Base-by-base conservation (phyloP, 352 stramenopile species). In the Pythium sukuiense region DNA sequence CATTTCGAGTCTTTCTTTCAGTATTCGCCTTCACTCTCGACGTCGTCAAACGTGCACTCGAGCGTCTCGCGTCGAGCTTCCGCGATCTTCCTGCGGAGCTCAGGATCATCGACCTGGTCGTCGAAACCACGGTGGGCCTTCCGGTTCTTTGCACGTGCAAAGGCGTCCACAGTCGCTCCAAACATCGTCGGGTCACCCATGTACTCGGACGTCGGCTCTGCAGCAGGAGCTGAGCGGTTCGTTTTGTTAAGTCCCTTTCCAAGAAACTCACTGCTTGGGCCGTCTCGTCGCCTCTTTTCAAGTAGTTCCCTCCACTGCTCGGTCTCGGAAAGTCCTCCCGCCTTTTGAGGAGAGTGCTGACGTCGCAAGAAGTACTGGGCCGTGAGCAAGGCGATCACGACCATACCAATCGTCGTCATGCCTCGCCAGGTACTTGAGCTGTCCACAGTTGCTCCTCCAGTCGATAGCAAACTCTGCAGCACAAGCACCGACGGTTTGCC, bases 31-130 rank as follows among this genome's bases (percentile, higher is more conserved):
- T 69, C 65, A 11, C 16, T 26, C 6, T 71, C 65, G 26, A 54
- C 24, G 30, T 71, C 59, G 41, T 80, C 73, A 43, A 79, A 81
- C 9, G 71, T 58, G 52, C 65, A 77, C 48, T 81, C 71, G 32
- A 79, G 62, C 6, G 71, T 77, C 26, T 74, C 66, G 11, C 67
- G 60, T n/a, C 69, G 62, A 6, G 74, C 71, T n/a, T 79, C 56
- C 0, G 54, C 65, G 37, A 81, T 71, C 56, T 74, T 77, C 20
- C 55, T 46, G 26, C 70, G 69, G 3, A 79, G 49, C 3, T 66
- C 50, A 6, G 13, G 24, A 26, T 63, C 20, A 3, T 63, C 27
- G 24, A 67, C 45, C 43, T 50, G 33, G 55, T 57, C 45, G 26
- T 69, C 45, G 4, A 16, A 29, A 4, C 16, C 27, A 16, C 26